Evolutionary conservation across 2,329 filamentous ascomycete genomes (phyloP).

Genomic region (Pseudogymnoascus sp.): DNA sequence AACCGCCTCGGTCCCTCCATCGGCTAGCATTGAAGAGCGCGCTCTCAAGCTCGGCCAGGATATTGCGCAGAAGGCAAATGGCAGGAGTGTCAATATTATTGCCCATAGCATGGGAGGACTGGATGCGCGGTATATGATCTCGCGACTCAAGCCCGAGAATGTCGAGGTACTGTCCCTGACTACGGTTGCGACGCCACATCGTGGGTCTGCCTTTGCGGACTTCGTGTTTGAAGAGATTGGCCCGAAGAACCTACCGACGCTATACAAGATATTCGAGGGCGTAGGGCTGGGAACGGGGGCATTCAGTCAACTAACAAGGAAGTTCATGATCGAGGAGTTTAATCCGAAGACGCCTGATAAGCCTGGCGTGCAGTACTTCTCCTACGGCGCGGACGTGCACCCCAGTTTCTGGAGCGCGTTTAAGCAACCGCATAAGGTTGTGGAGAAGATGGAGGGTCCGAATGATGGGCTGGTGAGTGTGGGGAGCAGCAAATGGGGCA

Average conservation of each 20-base stretch:
- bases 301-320: conserved; percentile 50
- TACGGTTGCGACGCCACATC: conserved; percentile 31
- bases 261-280: conserved; percentile 41
- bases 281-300: conserved; percentile 49
- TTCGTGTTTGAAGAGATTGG: conserved; percentile 41
- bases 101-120: conserved; percentile 61
- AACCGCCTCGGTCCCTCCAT: conserved; percentile 52
- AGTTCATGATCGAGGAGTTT: conserved; percentile 50
- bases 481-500: conserved; percentile 51
- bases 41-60: conserved; percentile 47
- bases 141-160: conserved; percentile 38
- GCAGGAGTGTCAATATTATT: conserved; percentile 64
- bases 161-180: conserved; percentile 36
- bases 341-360: conserved; percentile 49
- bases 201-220: conserved; percentile 42
- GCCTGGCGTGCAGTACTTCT: conserved; percentile 48
- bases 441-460: conserved; percentile 44
- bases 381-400: conserved; percentile 47
- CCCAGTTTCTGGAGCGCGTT: conserved; percentile 60
- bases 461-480: conserved; percentile 64
- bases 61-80: conserved; percentile 39
- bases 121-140: conserved; percentile 58
- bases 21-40: conserved; percentile 50
- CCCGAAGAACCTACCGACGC: conserved; percentile 42
- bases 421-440: conserved; percentile 41